These are phyloP conservation scores for Arctium minus DNA, from an alignment of 129 eudicot species.

Conservation along the genomic window DNA sequence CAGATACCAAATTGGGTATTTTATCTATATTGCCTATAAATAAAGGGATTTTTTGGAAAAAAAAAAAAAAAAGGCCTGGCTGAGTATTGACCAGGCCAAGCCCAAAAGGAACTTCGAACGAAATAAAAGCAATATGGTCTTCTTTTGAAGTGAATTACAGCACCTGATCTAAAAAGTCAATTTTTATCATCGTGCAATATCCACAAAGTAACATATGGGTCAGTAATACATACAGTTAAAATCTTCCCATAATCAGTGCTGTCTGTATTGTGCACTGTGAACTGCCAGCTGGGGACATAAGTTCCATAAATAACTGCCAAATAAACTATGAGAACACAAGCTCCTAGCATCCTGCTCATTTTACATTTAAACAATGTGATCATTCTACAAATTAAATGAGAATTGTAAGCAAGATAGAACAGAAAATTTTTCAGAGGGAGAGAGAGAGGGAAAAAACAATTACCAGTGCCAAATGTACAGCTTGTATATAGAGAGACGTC, in stretches of 20 bases:
- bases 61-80: not conserved
- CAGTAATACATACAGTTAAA: constrained; percentile 48
- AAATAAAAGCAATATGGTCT: not conserved
- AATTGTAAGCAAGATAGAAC: not conserved
- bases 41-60: not conserved
- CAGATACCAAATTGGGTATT: not conserved
- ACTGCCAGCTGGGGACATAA: constrained; percentile 86
- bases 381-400: not conserved
- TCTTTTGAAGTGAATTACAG: not conserved
- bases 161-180: constrained; percentile 11
- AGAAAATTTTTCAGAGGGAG: not conserved
- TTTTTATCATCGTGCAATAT: not conserved
- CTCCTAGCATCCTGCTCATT: constrained; percentile 51
- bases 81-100: not conserved
- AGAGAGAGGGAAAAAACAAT: not conserved
- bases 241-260: constrained; percentile 65
- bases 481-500: constrained; percentile 53
- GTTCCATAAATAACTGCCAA: constrained; percentile 61
- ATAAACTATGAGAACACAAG: constrained; percentile 51
- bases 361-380: constrained; percentile 8
- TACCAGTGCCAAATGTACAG: constrained; percentile 74
- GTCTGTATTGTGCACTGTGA: constrained; percentile 49
- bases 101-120: not conserved
- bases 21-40: not conserved
- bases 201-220: not conserved